A percentile compares a stretch with the other conserved stretches of the same genome.
These are phyloP conservation scores for Thyridium curvatum DNA, from an alignment of 2,329 filamentous ascomycete species.

Conservation along the genomic window DNA sequence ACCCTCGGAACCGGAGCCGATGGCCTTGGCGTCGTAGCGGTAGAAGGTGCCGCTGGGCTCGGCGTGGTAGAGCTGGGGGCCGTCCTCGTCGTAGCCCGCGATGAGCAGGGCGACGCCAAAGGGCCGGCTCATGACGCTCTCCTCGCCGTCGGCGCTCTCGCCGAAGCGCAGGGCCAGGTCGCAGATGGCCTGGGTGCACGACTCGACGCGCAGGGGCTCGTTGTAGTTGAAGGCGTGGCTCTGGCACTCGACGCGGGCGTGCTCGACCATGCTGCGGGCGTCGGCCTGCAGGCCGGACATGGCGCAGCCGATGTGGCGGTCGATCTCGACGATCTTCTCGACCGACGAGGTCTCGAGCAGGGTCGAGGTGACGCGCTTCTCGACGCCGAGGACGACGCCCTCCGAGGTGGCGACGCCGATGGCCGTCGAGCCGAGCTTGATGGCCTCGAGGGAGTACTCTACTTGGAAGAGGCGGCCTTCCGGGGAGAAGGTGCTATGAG, in stretches of 20 bases:
- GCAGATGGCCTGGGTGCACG: conserved; percentile 97
- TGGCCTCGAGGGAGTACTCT: conserved; percentile 99
- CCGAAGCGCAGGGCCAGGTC: conserved; percentile 94
- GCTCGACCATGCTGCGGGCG: conserved; percentile 95
- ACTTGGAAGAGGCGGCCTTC: conserved; percentile 99
- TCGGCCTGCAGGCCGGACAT: conserved; percentile 98
- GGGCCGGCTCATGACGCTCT: conserved; percentile 96
- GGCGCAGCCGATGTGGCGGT: conserved; percentile 96
- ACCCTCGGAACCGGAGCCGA: conserved; percentile 93
- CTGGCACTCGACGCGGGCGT: conserved; percentile 95
- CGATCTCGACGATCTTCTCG: conserved; percentile 99
- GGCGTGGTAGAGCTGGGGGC: conserved; percentile 93
- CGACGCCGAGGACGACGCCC: conserved; percentile 92
- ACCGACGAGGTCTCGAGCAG: conserved; percentile 96
- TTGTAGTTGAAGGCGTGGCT: conserved; percentile 98
- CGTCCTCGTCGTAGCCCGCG: conserved; percentile 95
- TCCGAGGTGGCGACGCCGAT: conserved; percentile 96
- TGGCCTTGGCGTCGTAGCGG: conserved; percentile 97
- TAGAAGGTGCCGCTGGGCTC: conserved; percentile 98
- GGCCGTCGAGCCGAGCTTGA: conserved; percentile 97
- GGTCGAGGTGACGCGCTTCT: conserved; percentile 97
- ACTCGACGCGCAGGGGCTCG: conserved; percentile 90
- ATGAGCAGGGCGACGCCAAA: conserved; percentile 97
- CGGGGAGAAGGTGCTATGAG: conserved; percentile 87
- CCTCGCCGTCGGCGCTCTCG: conserved; percentile 93